phyloP scores from a whole-genome alignment of 768 basidiomycete genomes.

The Lactarius sp. region DNA sequence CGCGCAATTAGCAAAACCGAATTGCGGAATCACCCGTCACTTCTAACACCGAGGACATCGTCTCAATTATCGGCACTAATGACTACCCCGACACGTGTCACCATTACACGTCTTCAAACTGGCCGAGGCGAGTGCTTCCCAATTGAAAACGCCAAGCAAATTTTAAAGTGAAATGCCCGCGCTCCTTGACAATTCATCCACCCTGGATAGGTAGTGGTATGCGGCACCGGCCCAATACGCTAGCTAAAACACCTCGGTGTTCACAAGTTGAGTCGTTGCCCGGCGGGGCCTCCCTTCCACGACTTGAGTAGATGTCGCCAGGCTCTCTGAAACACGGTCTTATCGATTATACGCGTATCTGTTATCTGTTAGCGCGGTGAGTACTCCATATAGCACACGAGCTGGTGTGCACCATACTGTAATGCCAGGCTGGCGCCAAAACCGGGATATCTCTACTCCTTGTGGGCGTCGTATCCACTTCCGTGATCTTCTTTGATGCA shows the following conservation, averaged over 20 bases:
- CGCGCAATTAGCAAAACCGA: background rate
- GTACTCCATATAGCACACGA: background rate
- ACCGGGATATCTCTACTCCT: too few relatives aligned
- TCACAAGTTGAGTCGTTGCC: background rate
- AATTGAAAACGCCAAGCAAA: background rate
- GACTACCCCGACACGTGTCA: background rate
- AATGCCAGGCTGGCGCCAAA: too few relatives aligned
- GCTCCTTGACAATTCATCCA: background rate
- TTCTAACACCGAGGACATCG: conserved; percentile 13
- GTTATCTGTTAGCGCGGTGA: background rate
- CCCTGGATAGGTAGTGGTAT: background rate
- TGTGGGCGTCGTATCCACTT: too few relatives aligned
- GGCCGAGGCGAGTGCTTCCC: background rate
- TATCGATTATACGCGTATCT: background rate
- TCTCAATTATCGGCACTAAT: background rate
- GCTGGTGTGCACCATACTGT: background rate
- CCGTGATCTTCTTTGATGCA: too few relatives aligned
- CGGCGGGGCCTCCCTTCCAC: background rate
- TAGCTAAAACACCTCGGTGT: background rate
- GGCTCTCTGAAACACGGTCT: background rate
- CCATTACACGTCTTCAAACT: background rate
- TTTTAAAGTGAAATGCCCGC: background rate
- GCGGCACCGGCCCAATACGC: background rate
- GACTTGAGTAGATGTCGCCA: background rate
- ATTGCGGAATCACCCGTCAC: background rate